Conservation (phyloP, 768 basidiomycete species). For the Phanerodontia chrysosporium region DNA sequence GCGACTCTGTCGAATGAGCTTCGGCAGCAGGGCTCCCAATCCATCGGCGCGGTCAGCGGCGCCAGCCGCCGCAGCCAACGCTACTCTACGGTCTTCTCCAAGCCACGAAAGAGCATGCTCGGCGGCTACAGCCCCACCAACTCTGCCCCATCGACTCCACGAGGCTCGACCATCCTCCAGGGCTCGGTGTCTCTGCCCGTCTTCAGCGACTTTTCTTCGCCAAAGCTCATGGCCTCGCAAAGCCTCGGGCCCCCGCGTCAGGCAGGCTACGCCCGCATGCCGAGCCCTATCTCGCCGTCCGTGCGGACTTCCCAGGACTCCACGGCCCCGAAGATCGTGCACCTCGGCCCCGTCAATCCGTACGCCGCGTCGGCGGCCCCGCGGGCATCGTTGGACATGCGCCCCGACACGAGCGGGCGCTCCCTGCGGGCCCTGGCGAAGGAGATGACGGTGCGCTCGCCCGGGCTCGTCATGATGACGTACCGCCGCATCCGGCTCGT, state of each 20-base stretch:
- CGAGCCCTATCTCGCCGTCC: slow-evolving; percentile 30
- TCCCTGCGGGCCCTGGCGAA: slow-evolving; percentile 20
- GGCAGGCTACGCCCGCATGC: slow-evolving; percentile 39
- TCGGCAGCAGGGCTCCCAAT: slow-evolving; percentile 22
- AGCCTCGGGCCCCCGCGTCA: slow-evolving; percentile 24
- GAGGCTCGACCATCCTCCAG: slow-evolving; percentile 26
- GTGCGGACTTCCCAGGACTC: slow-evolving; percentile 32
- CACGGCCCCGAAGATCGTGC: slow-evolving; percentile 48
- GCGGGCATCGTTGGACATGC: neutral
- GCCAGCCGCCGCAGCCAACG: slow-evolving; percentile 32
- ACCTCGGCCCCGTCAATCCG: slow-evolving; percentile 51
- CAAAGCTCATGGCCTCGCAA: neutral
- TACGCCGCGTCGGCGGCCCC: neutral
- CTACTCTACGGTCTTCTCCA: slow-evolving; percentile 52
- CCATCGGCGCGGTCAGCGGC: slow-evolving; percentile 15
- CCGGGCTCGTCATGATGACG: slow-evolving; percentile 50
- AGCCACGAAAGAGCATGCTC: slow-evolving; percentile 46
- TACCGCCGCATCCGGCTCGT: slow-evolving; percentile 59
- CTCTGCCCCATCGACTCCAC: slow-evolving; percentile 43
- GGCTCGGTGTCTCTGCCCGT: slow-evolving; percentile 2
- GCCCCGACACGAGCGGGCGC: neutral
- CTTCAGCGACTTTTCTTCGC: slow-evolving; percentile 16
- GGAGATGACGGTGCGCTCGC: slow-evolving; percentile 44
- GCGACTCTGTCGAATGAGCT: slow-evolving; percentile 50
- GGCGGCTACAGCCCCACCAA: slow-evolving; percentile 28